Conservation (phyloP, 2,329 filamentous ascomycete species). For the Diaporthe longicolla region DNA sequence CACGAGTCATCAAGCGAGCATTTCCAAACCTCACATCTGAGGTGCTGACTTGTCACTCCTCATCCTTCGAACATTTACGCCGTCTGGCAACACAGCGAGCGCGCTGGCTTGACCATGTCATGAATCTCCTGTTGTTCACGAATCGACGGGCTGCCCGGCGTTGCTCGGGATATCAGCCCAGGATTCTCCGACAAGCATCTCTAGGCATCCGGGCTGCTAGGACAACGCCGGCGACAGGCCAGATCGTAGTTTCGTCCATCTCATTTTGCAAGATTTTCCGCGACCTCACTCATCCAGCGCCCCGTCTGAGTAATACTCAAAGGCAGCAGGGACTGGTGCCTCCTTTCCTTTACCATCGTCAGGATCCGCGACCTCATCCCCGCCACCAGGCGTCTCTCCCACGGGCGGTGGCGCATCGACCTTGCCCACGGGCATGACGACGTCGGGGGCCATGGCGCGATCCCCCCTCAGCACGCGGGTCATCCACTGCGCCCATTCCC, state of each 20-base stretch:
- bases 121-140: not conserved
- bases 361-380: slow-evolving; percentile 38
- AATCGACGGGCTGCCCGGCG: not conserved
- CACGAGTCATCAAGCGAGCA: slow-evolving; percentile 2
- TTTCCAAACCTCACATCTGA: not conserved
- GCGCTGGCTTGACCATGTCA: not conserved
- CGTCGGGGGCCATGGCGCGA: slow-evolving; percentile 37
- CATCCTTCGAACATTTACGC: not conserved
- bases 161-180: not conserved
- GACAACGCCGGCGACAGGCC: not conserved
- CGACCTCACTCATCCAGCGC: slow-evolving; percentile 4
- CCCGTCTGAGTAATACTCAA: slow-evolving; percentile 52
- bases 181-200: not conserved
- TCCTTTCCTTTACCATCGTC: slow-evolving; percentile 44
- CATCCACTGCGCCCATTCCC: slow-evolving; percentile 81
- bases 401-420: slow-evolving; percentile 18
- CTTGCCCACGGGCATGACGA: slow-evolving; percentile 39
- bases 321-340: slow-evolving; percentile 48
- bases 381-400: slow-evolving; percentile 18
- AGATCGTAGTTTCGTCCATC: not conserved
- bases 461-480: slow-evolving; percentile 57
- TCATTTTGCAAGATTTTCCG: not conserved
- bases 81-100: not conserved
- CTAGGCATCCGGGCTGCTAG: not conserved
- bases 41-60: not conserved